Evolutionary conservation across 2,329 filamentous ascomycete genomes (phyloP).

Genomic region (Pleurostoma richardsiae): DNA sequence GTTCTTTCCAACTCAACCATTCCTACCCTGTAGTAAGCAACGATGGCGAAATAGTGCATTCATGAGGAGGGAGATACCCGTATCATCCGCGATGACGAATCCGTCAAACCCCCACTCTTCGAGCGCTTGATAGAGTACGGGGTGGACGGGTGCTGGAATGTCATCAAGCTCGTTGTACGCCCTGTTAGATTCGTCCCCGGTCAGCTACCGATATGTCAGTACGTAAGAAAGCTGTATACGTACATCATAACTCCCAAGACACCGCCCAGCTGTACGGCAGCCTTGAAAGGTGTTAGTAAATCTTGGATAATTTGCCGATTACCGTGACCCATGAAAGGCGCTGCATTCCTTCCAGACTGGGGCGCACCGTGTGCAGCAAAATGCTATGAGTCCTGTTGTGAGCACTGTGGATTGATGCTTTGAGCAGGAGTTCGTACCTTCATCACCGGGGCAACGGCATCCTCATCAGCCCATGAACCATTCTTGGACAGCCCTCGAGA

Average conservation of each 20-base stretch:
- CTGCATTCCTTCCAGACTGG: constrained; percentile 34
- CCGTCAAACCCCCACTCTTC: constrained; percentile 33
- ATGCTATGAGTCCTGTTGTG: constrained; percentile 17
- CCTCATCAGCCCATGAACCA: constrained; percentile 30
- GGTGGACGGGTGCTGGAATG: constrained; percentile 31
- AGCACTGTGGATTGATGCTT: too few relatives aligned
- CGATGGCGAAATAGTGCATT: background rate
- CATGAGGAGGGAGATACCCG: constrained; percentile 15
- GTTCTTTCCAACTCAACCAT: constrained; percentile 24
- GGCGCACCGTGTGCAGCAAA: constrained; percentile 38
- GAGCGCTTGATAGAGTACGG: constrained; percentile 29
- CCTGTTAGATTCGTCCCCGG: constrained; percentile 13
- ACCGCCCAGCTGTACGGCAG: constrained; percentile 33
- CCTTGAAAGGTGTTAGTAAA: constrained; percentile 35
- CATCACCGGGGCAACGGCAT: constrained; percentile 36
- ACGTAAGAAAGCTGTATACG: constrained; percentile 1
- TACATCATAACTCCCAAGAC: constrained; percentile 38
- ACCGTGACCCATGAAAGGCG: constrained; percentile 36
- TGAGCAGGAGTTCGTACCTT: constrained; percentile 19
- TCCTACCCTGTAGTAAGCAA: constrained; percentile 14
- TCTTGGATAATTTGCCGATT: constrained; percentile 35
- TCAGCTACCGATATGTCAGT: background rate
- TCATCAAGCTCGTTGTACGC: constrained; percentile 35
- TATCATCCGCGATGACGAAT: constrained; percentile 35
- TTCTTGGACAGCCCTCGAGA: constrained; percentile 37